phyloP scores from a whole-genome alignment of 192 early-diverging fungal genomes.

The Umbelopsis sp. region DNA sequence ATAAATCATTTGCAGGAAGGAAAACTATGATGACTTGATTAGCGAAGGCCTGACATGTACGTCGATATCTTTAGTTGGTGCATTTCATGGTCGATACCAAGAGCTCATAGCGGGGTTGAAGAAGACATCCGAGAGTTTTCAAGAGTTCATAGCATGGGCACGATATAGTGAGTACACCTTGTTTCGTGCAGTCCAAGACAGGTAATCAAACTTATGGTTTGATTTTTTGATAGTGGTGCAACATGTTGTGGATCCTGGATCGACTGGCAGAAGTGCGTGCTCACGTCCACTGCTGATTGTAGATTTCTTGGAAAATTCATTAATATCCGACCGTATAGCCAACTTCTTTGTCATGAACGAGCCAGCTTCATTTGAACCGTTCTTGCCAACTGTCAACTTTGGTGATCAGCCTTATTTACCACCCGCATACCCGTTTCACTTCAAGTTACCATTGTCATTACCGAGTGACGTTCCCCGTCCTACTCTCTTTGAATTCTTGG shows the following conservation, averaged over 20 bases:
- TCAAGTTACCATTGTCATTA: conserved; percentile 12
- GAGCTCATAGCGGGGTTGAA: not conserved
- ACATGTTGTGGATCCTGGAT: conserved; percentile 11
- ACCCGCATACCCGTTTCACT: conserved; percentile 14
- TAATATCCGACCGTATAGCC: conserved; percentile 19
- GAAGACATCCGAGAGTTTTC: conserved; percentile 19
- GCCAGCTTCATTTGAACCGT: conserved; percentile 15
- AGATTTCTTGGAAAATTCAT: conserved; percentile 22
- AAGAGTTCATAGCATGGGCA: conserved; percentile 19
- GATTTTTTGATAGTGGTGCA: not conserved
- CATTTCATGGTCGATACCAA: conserved; percentile 3
- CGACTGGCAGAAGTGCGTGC: not conserved
- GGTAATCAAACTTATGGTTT: not conserved
- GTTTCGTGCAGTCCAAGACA: too few species aligned
- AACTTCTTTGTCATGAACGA: conserved; percentile 15
- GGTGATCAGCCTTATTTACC: not conserved
- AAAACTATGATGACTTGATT: conserved; percentile 15
- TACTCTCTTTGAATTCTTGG: conserved; percentile 3
- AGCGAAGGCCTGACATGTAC: not conserved
- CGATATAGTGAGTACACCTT: not conserved
- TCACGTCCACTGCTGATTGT: conserved; percentile 14
- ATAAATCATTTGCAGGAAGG: not conserved
- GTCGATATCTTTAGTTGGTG: not conserved
- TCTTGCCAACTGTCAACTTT: conserved; percentile 11
- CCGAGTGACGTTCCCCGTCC: conserved; percentile 5